These are phyloP conservation scores for Cladophialophora chaetospira DNA, from an alignment of 2,329 filamentous ascomycete species.

Conservation along the genomic window DNA sequence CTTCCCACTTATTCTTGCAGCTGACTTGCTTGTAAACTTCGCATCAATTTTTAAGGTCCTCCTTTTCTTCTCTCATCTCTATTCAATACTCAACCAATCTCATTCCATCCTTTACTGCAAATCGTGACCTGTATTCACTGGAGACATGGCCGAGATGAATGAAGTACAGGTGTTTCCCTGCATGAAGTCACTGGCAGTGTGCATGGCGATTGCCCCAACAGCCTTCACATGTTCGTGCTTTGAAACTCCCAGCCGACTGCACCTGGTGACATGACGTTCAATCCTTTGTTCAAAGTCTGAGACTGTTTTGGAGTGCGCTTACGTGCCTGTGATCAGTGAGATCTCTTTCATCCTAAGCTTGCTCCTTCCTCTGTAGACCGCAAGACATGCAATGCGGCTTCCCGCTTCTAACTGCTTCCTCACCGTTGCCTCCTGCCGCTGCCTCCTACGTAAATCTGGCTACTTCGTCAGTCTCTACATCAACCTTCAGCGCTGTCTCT, in stretches of 20 bases:
- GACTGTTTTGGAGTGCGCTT: too few species aligned
- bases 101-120: neutral
- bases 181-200: neutral
- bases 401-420: too few species aligned
- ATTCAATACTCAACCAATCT: constrained; percentile 3
- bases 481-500: too few species aligned
- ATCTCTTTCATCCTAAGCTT: too few species aligned
- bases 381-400: too few species aligned
- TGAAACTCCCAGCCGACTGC: neutral
- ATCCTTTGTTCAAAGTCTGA: neutral
- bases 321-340: too few species aligned
- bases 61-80: constrained; percentile 1
- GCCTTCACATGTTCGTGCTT: neutral
- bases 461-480: too few species aligned
- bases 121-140: neutral
- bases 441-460: too few species aligned
- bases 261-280: neutral
- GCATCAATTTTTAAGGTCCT: constrained; percentile 15
- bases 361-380: too few species aligned
- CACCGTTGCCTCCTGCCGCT: too few species aligned
- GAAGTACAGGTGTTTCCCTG: neutral
- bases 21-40: too few species aligned
- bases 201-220: neutral
- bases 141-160: constrained; percentile 4
- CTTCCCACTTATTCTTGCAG: too few species aligned